Base-by-base conservation (phyloP, 352 stramenopile genomes). In the Globisporangium iwayamae region DNA sequence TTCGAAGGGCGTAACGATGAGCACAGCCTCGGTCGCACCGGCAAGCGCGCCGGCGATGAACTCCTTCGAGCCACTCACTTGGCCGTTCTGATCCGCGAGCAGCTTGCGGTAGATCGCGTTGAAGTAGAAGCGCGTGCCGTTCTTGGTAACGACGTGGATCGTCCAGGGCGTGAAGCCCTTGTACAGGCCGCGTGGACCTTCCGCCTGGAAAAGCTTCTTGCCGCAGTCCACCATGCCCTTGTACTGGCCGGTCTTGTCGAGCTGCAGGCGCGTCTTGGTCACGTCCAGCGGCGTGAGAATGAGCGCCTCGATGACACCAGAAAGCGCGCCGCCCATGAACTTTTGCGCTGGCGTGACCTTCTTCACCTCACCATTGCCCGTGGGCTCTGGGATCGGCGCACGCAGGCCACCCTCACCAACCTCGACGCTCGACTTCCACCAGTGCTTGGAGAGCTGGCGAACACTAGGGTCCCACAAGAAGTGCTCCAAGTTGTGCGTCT, bases 1-100 rank as follows among this genome's bases (percentile, higher is more conserved):
- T 76, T 99, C 97, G 20, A 98, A 98, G 11, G 97, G 97, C 39
- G 96, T 99, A 5, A 99, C 96, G 56, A 99, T 97, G 7, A 99
- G 70, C 72, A 98, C 81, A 22, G 96, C 96, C 70, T 99, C 97
- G 0, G 96, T 99, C 14, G 97, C 82, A 28, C 97, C 97, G 9
- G 90, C 96, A 4, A 96, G 63, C 6, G 98, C 84, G 30, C 97
- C 97, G 28, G 96, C 96, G 34, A 89, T 56, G 61, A 94, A 94
- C 67, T 94, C 83, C 46, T 91, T 92, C 48, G 74, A 66, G 34
- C 83, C 85, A 53, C 80, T 93, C 41, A 94, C 83, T 54, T 96
- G 85, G 18, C 84, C 85, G 66, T 96, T 90, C 68, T 82, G 61
- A 67, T 94, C 87, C 22, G 79, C 62, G 5, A 96, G 66, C 60